phyloP scores from a whole-genome alignment of 768 basidiomycete species.

The Collybia sp. region DNA sequence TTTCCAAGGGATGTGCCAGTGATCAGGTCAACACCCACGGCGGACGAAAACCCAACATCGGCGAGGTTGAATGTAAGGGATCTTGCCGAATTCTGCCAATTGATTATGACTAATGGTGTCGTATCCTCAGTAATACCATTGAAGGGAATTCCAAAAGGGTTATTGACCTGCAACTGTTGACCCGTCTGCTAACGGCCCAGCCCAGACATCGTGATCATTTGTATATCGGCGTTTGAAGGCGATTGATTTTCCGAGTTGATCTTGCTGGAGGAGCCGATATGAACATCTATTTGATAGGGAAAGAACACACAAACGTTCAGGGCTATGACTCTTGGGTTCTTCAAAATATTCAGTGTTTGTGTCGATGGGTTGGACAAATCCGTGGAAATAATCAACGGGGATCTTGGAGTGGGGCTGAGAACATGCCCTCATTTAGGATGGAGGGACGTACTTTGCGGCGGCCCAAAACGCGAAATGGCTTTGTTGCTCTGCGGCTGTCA shows the following conservation, averaged over 20 bases:
- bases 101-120: conserved; percentile 33
- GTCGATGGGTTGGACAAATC: conserved; percentile 29
- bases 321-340: conserved; percentile 36
- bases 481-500: conserved; percentile 37
- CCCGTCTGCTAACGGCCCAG: conserved; percentile 42
- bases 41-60: conserved; percentile 37
- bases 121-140: background rate
- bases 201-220: conserved; percentile 45
- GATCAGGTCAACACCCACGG: conserved; percentile 33
- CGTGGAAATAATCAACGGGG: conserved; percentile 41
- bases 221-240: conserved; percentile 42
- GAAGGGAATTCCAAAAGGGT: too few species aligned
- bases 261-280: conserved; percentile 28
- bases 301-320: conserved; percentile 28
- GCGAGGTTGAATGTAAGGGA: conserved; percentile 36
- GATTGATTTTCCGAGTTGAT: conserved; percentile 38
- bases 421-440: background rate
- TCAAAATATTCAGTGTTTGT: conserved; percentile 31
- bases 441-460: conserved; percentile 33
- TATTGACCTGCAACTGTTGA: conserved; percentile 38
- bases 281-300: background rate
- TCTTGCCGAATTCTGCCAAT: conserved; percentile 34
- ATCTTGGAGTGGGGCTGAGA: conserved; percentile 13
- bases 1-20: conserved; percentile 31
- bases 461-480: conserved; percentile 53